A percentile compares a stretch with the other conserved stretches of the same genome.
Conservation (phyloP, 2,329 filamentous ascomycete species). For the Lachnellula subtilissima region DNA sequence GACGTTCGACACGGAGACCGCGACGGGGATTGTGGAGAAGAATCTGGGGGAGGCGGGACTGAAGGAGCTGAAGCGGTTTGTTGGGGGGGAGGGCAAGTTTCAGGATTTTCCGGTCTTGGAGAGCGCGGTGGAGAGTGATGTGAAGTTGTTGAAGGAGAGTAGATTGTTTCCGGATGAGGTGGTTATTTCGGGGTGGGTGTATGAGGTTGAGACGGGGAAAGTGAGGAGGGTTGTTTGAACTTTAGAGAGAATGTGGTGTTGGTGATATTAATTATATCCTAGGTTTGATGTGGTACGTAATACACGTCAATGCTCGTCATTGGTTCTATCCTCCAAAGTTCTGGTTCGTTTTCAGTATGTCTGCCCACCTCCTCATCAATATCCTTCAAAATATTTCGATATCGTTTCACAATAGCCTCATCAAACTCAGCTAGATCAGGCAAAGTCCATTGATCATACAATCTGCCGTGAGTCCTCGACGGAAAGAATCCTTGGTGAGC, state of each 20-base stretch:
- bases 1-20: constrained; percentile 58
- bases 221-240: constrained; percentile 39
- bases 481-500: constrained; percentile 9
- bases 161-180: constrained; percentile 56
- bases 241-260: background rate
- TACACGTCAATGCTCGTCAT: constrained; percentile 10
- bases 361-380: constrained; percentile 2
- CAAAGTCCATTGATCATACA: constrained; percentile 14
- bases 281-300: background rate
- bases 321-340: constrained; percentile 8
- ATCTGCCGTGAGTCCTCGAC: constrained; percentile 9
- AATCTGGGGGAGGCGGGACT: constrained; percentile 47
- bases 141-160: constrained; percentile 55
- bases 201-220: constrained; percentile 71
- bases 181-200: constrained; percentile 67
- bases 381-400: constrained; percentile 3
- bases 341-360: constrained; percentile 5
- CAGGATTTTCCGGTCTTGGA: constrained; percentile 54
- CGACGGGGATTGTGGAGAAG: constrained; percentile 49
- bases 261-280: too few species aligned
- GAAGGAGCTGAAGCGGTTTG: constrained; percentile 33
- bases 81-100: constrained; percentile 15
- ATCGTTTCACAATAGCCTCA: background rate
- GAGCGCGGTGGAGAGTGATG: constrained; percentile 60
- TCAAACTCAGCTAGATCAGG: constrained; percentile 9